These are phyloP conservation scores for Ceratobasidium sp. DNA, from an alignment of 1,284 basidiomycete genomes.

Conservation along the genomic window DNA sequence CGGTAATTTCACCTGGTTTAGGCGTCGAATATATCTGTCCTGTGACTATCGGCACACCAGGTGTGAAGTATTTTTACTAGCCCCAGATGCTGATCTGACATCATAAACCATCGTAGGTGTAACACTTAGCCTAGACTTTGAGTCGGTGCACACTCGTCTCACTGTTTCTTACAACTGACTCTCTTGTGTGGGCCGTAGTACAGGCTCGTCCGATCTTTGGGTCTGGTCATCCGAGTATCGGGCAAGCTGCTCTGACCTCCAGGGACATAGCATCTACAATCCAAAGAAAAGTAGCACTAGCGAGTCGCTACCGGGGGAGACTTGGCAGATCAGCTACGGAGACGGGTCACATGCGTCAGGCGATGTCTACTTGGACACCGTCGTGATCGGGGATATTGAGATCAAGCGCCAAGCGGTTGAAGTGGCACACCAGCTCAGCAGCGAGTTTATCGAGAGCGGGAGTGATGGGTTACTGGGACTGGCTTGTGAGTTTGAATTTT, in stretches of 20 bases:
- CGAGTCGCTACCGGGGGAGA: conserved; percentile 20
- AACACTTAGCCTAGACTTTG: conserved; percentile 21
- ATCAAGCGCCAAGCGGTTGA: conserved; percentile 40
- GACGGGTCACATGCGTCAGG: conserved; percentile 41
- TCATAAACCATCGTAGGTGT: not conserved
- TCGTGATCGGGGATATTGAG: conserved; percentile 36
- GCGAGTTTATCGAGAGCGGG: conserved; percentile 37
- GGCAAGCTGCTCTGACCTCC: conserved; percentile 5
- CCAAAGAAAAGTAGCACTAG: conserved; percentile 35
- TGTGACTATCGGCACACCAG: conserved; percentile 37
- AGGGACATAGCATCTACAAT: conserved; percentile 39
- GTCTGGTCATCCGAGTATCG: conserved; percentile 39
- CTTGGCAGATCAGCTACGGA: conserved; percentile 40
- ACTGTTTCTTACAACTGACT: not conserved
- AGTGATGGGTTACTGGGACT: conserved; percentile 41
- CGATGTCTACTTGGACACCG: conserved; percentile 37
- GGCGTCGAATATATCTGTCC: conserved; percentile 36
- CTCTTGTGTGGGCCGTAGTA: not conserved
- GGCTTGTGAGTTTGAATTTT: conserved; percentile 34
- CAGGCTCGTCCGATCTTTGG: conserved; percentile 40
- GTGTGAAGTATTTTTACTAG: not conserved
- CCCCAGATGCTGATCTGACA: too few species aligned
- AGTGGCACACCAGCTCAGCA: conserved; percentile 36
- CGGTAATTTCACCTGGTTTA: not conserved
- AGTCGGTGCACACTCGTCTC: not conserved